A percentile compares a stretch with the other conserved stretches of the same genome.
phyloP scores from a whole-genome alignment of 495 filamentous ascomycete species.

The Penicillium longicatenatum region DNA sequence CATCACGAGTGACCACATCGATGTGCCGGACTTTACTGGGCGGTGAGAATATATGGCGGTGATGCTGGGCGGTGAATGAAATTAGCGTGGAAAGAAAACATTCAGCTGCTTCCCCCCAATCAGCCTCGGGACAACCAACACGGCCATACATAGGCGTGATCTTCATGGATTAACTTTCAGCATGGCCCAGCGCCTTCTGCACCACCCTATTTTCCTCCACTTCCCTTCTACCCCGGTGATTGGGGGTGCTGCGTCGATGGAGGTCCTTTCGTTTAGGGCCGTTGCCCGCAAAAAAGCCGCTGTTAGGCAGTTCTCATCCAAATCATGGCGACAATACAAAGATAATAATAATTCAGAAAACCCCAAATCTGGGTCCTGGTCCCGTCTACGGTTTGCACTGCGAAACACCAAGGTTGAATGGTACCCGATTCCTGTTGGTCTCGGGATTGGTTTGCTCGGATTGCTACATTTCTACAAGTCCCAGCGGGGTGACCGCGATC shows the following conservation, averaged over 20 bases:
- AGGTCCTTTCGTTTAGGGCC: conserved; percentile 45
- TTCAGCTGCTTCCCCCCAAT: not conserved
- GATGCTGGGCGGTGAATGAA: not conserved
- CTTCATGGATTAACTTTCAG: conserved; percentile 35
- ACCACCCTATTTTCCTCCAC: conserved; percentile 29
- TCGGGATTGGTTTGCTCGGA: conserved; percentile 87
- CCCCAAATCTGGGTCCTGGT: conserved; percentile 62
- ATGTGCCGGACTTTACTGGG: not conserved
- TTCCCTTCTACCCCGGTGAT: conserved; percentile 33
- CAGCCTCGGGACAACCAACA: not conserved
- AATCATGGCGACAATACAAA: conserved; percentile 41
- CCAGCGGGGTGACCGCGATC: conserved; percentile 55
- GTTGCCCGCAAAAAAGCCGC: conserved; percentile 37
- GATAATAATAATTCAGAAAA: conserved; percentile 38
- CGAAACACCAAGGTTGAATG: conserved; percentile 81
- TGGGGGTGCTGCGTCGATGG: conserved; percentile 34
- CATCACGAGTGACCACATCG: not conserved
- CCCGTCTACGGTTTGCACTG: conserved; percentile 62
- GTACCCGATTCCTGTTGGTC: conserved; percentile 91
- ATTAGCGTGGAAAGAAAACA: not conserved
- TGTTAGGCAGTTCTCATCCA: conserved; percentile 46
- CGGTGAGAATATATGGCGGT: not conserved
- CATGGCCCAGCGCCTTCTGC: conserved; percentile 45
- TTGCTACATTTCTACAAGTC: conserved; percentile 81
- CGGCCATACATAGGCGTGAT: not conserved